Evolutionary conservation across 2,329 filamentous ascomycete species (phyloP), one percentile per base, ranked within the genome.

Genomic region (Tolypocladium inflatum): DNA sequence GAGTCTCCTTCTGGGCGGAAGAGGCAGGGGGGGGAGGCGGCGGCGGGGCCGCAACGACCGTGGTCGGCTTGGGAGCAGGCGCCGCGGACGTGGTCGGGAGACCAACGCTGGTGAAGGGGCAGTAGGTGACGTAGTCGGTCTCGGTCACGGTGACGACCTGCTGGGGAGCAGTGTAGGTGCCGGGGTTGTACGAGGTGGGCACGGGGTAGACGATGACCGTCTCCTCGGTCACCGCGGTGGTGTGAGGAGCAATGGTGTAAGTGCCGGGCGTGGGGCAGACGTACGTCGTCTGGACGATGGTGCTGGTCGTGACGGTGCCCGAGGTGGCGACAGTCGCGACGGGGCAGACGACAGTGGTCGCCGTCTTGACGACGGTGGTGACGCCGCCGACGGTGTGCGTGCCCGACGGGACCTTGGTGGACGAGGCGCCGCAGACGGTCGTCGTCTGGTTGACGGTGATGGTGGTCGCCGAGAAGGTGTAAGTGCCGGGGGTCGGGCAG

Each of bases 381-480:
- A 89, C 82, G 77, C 87, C 88, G 65, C 88, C 88, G 62, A 86
- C 74, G 63, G 86, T 89, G 79, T 89, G 79, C 48, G 80, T 83
- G 68, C 88, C 88, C 59, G 80, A 64, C 57, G 85, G 76, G 55
- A 90, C 77, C 55, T 78, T 73, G 64, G 87, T 88, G 59, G 82
- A 80, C 62, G 83, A 78, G 56, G 82, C 80, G 65, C 74, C 86
- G 72, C 82, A 85, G 61, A 89, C 86, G 43, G 85, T 89, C 64
- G 85, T 88, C 60, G 82, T 81, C 71, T 84, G 77, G 62, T 79
- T 85, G 64, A 91, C 75, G 61, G 83, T 86, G 63, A 89, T 69
- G 62, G 88, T 92, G 64, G 81, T 88, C 60, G 87, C 86, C 64
- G 86, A 85, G 79, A 90, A 84, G 64, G 88, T 90, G 78, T 91